phyloP scores from a whole-genome alignment of 306 rosid genomes.

The Astragalus membranaceus region DNA sequence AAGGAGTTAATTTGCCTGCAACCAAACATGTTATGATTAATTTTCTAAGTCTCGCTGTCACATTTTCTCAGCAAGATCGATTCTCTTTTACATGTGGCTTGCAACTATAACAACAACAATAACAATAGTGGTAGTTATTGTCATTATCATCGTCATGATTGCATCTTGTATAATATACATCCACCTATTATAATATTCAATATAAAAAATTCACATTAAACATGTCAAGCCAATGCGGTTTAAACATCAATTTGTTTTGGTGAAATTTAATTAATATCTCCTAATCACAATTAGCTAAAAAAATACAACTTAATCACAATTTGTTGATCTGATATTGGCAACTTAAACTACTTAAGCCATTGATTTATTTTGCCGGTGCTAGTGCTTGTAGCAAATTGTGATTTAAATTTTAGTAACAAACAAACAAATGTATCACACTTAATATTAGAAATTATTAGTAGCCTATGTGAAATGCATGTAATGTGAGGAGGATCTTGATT shows the following conservation, averaged over 20 bases:
- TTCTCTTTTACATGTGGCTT: slow-evolving; percentile 17
- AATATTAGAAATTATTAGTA: neutral
- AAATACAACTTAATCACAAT: neutral
- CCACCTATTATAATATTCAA: neutral
- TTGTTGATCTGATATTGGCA: neutral
- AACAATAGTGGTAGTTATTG: slow-evolving; percentile 24
- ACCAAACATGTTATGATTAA: neutral
- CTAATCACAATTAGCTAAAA: neutral
- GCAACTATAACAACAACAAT: slow-evolving; percentile 13
- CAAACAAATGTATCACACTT: neutral
- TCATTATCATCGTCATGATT: slow-evolving; percentile 32
- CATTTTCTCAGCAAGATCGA: slow-evolving; percentile 19
- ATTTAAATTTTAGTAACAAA: neutral
- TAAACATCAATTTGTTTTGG: slow-evolving; percentile 21
- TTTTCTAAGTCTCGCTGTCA: slow-evolving; percentile 3
- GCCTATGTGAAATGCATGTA: neutral
- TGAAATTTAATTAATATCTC: neutral
- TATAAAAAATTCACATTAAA: neutral
- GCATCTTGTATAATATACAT: neutral
- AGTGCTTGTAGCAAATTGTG: neutral
- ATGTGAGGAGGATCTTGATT: slow-evolving; percentile 17
- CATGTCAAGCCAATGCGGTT: slow-evolving; percentile 18
- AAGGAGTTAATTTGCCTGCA: neutral
- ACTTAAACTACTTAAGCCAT: neutral
- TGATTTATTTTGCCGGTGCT: no score